Evolutionary conservation across 345 rosid genomes (phyloP).

Genomic region (Durio zibethinus): DNA sequence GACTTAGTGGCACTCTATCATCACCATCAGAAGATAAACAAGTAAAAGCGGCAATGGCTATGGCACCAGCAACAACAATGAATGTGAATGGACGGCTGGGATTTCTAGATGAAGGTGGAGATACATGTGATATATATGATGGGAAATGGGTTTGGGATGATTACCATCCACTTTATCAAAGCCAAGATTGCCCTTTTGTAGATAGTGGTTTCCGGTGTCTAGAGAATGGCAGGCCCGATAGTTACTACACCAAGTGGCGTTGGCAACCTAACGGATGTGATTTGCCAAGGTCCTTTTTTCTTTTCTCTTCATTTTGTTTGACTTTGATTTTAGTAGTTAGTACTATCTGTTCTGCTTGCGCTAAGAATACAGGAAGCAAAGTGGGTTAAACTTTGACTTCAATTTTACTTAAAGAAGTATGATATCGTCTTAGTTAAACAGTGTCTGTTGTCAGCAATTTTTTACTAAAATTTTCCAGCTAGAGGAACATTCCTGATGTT

Average conservation of each 20-base stretch:
- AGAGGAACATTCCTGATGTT: no score
- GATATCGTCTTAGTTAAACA: background rate
- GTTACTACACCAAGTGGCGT: constrained; percentile 71
- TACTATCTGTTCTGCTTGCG: background rate
- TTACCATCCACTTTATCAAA: constrained; percentile 54
- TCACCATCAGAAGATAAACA: background rate
- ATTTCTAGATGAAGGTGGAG: constrained; percentile 53
- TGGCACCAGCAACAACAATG: background rate
- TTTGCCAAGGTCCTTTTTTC: constrained; percentile 54
- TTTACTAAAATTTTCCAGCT: no score
- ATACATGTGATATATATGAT: constrained; percentile 53
- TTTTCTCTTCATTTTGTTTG: background rate
- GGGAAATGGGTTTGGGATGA: constrained; percentile 80
- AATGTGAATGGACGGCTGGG: constrained; percentile 29
- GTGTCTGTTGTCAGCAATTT: background rate
- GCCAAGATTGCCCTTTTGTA: constrained; percentile 46
- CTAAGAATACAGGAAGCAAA: background rate
- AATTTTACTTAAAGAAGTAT: background rate
- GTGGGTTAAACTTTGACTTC: background rate
- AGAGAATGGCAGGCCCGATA: constrained; percentile 72
- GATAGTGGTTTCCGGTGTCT: constrained; percentile 62
- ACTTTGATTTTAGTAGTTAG: background rate
- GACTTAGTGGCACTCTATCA: constrained; percentile 18
- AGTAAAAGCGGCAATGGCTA: constrained; percentile 8
- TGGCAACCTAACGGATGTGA: constrained; percentile 67